Conservation (phyloP, 2,329 filamentous ascomycete genomes). For the Phaeosphaeriaceae sp. region DNA sequence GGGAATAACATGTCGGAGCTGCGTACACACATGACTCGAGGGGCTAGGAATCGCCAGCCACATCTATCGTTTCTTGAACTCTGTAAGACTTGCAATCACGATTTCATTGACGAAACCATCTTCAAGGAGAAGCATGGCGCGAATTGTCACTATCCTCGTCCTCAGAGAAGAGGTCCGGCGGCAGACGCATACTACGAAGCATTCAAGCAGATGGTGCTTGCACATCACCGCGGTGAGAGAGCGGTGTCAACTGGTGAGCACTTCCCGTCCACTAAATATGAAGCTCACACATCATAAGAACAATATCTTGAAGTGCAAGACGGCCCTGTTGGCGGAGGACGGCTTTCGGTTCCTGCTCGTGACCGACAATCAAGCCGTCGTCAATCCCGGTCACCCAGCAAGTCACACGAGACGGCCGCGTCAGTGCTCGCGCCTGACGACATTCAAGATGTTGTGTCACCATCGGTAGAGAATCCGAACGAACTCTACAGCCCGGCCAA, state of each 20-base stretch:
- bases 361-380: no score
- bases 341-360: no score
- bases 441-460: no score
- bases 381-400: no score
- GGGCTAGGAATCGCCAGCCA: background rate
- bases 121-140: background rate
- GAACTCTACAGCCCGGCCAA: no score
- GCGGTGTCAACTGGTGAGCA: background rate
- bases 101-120: constrained; percentile 9
- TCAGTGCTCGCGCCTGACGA: no score
- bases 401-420: no score
- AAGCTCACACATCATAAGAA: background rate
- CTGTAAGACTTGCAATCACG: constrained; percentile 19
- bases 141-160: background rate
- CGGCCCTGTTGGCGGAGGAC: no score
- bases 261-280: background rate
- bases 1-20: constrained; percentile 11
- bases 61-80: constrained; percentile 16
- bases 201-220: background rate
- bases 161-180: background rate
- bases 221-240: background rate
- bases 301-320: background rate
- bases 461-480: no score
- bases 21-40: constrained; percentile 13
- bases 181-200: background rate